Percentiles rank a stretch among this genome's conserved stretches.
These are phyloP conservation scores for Ophiostoma sp. DNA, from an alignment of 2,329 filamentous ascomycete species.

Conservation along the genomic window DNA sequence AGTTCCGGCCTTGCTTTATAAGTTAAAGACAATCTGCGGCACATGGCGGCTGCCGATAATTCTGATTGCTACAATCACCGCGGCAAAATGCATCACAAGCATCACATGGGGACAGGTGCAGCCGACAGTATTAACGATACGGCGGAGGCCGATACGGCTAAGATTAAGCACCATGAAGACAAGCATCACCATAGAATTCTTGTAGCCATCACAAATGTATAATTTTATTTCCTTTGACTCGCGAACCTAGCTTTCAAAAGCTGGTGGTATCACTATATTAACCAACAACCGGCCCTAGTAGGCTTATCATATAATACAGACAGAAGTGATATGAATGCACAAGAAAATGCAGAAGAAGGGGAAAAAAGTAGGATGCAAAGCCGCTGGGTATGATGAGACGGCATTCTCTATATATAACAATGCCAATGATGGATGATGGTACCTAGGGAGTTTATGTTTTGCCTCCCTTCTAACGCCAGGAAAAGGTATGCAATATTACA, in stretches of 20 bases:
- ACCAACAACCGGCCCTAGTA: not conserved
- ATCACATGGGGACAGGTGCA: not conserved
- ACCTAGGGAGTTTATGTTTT: not conserved
- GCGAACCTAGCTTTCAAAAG: not conserved
- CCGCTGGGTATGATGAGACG: slow-evolving; percentile 15
- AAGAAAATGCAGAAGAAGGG: not conserved
- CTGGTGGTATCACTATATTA: not conserved
- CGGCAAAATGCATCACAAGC: not conserved
- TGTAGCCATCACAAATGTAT: too few species aligned
- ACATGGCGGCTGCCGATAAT: too few species aligned
- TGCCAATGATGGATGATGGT: slow-evolving; percentile 6
- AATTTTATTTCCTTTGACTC: too few species aligned
- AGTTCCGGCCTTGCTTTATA: too few species aligned
- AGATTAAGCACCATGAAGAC: not conserved
- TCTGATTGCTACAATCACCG: not conserved
- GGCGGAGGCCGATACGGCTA: not conserved
- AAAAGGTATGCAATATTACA: not conserved
- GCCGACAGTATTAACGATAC: not conserved
- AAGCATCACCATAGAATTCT: not conserved
- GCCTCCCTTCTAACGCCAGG: not conserved
- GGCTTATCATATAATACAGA: not conserved
- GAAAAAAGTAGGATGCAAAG: not conserved
- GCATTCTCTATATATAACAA: slow-evolving; percentile 11
- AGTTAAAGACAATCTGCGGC: too few species aligned
- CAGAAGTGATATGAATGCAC: not conserved